A percentile compares a stretch with the other conserved stretches of the same genome.
Evolutionary conservation across 2,329 filamentous ascomycete genomes (phyloP).

Genomic region (Diaporthe caulivora): DNA sequence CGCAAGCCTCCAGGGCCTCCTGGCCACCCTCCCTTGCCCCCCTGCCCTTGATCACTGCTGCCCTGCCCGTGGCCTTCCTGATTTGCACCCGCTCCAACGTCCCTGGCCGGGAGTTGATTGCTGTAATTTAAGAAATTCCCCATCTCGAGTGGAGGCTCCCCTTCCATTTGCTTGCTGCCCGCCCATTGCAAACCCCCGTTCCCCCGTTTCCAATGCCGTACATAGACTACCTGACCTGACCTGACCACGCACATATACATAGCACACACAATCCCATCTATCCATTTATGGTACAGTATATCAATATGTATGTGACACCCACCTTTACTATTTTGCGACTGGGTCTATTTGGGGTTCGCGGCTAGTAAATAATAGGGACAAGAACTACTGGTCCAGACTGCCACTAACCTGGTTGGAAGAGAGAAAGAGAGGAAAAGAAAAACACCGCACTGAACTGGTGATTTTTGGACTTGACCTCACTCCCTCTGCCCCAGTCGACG

Average conservation of each 20-base stretch:
- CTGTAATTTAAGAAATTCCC: constrained; percentile 23
- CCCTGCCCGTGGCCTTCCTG: constrained; percentile 1
- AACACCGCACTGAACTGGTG: no score
- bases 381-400: no score
- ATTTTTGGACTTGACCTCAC: constrained; percentile 6
- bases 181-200: constrained; percentile 6
- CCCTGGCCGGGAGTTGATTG: constrained; percentile 29
- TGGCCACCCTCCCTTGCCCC: neutral
- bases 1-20: constrained; percentile 1
- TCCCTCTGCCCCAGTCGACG: neutral
- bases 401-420: no score
- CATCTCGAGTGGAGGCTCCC: constrained; percentile 29
- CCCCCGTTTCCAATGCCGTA: no score
- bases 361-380: no score
- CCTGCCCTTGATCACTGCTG: constrained; percentile 4
- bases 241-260: neutral
- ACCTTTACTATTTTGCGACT: neutral
- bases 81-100: constrained; percentile 15
- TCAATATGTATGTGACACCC: neutral
- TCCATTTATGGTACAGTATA: neutral
- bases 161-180: constrained; percentile 25
- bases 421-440: no score
- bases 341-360: neutral
- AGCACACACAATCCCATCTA: neutral
- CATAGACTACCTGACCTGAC: no score